These are phyloP conservation scores for Metrosideros polymorpha DNA, from an alignment of 441 rosid genomes.

Conservation along the genomic window DNA sequence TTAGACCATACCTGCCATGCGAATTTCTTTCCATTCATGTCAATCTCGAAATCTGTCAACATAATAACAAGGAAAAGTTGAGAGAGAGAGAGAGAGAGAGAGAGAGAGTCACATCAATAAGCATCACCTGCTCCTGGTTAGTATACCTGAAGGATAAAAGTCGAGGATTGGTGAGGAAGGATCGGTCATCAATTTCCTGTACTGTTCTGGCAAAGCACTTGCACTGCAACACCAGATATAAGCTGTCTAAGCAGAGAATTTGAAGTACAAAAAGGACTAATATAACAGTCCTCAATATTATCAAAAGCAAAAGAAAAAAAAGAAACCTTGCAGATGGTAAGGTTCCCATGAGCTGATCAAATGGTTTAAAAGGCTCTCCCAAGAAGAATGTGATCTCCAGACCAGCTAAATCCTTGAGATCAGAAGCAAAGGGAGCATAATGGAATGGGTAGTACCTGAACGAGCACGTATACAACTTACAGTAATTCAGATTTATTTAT, in stretches of 20 bases:
- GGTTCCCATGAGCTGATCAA: slow-evolving; percentile 98
- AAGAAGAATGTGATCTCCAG: slow-evolving; percentile 81
- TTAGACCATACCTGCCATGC: slow-evolving; percentile 78
- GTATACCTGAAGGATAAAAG: slow-evolving; percentile 81
- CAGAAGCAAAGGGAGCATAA: slow-evolving; percentile 99
- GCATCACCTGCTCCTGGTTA: neutral
- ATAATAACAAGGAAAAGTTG: neutral
- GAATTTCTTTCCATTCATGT: slow-evolving; percentile 97
- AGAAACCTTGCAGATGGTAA: slow-evolving; percentile 87
- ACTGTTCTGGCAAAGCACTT: slow-evolving; percentile 72
- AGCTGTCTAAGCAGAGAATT: neutral
- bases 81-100: neutral
- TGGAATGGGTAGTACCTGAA: slow-evolving; percentile 98
- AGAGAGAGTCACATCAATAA: neutral
- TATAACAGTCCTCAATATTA: neutral
- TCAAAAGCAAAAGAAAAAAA: neutral
- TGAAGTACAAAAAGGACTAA: neutral
- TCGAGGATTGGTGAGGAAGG: slow-evolving; percentile 65
- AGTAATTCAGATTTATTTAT: neutral
- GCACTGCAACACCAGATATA: slow-evolving; percentile 47
- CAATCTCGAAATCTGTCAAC: slow-evolving; percentile 74
- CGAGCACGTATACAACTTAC: neutral
- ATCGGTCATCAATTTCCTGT: slow-evolving; percentile 73
- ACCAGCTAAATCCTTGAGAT: slow-evolving; percentile 66
- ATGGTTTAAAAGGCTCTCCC: slow-evolving; percentile 94